phyloP scores from a whole-genome alignment of 2,329 filamentous ascomycete species.

The Huntiella moniliformis region DNA sequence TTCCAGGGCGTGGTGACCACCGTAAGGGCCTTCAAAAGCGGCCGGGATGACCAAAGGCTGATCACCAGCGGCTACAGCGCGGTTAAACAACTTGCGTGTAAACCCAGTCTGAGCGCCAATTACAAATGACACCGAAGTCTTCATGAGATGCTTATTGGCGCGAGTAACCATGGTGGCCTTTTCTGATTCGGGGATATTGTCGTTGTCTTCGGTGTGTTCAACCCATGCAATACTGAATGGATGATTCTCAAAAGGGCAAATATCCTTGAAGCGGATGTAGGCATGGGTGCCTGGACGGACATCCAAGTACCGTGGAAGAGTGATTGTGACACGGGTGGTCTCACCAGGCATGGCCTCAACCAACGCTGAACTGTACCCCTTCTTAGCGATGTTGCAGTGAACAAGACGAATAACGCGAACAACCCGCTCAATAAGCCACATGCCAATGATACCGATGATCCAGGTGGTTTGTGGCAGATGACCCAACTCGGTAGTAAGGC shows the following conservation, averaged over 20 bases:
- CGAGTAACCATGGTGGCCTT: slow-evolving; percentile 21
- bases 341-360: slow-evolving; percentile 53
- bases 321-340: slow-evolving; percentile 49
- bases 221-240: slow-evolving; percentile 67
- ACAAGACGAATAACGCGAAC: slow-evolving; percentile 43
- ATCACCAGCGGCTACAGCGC: slow-evolving; percentile 35
- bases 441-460: slow-evolving; percentile 51
- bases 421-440: slow-evolving; percentile 59
- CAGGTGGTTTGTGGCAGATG: slow-evolving; percentile 54
- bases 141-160: slow-evolving; percentile 24
- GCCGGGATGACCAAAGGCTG: slow-evolving; percentile 45
- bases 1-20: slow-evolving; percentile 62
- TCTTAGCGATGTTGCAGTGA: slow-evolving; percentile 45
- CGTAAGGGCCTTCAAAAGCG: slow-evolving; percentile 79
- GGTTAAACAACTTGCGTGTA: slow-evolving; percentile 63
- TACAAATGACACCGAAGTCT: slow-evolving; percentile 54
- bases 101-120: slow-evolving; percentile 77
- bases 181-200: slow-evolving; percentile 23
- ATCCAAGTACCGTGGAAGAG: slow-evolving; percentile 45
- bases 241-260: slow-evolving; percentile 54
- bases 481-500: slow-evolving; percentile 46
- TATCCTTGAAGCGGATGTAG: slow-evolving; percentile 49
- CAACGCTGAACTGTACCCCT: slow-evolving; percentile 42
- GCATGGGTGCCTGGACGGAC: slow-evolving; percentile 55
- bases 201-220: slow-evolving; percentile 29